Evolutionary conservation across 1,139 yeast species (phyloP), one percentile per base, ranked within the genome.

Genomic region (Schwanniomyces etchellsii): DNA sequence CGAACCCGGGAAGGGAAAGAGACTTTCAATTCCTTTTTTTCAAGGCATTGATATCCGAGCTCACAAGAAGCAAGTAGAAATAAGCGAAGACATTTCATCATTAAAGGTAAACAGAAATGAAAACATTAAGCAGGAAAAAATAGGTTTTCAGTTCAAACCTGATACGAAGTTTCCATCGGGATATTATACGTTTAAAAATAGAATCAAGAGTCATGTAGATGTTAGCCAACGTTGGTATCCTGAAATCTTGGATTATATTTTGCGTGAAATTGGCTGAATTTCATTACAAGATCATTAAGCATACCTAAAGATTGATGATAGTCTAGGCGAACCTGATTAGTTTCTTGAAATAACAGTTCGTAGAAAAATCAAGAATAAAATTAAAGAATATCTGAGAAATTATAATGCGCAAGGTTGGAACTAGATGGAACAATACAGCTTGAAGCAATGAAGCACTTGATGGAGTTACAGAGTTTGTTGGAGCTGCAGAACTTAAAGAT

Each of bases 161-260:
- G 67, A 65, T 28, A 46, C 44, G 13, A 60, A 65, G 38, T 64
- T 54, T 11, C 71, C 74, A 0, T 70, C 77, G 24, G 86, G 85
- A 0, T 65, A 71, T 37, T 72, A 79, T 15, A 81, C 77, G 27
- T 70, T 79, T 42, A 58, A 77, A 26, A 80, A 80, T 50, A 60
- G 86, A 35, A 66, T 78, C 35, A 77, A 77, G 42, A 69, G 79
- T 7, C 86, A 79, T 48, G 78, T 75, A 38, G 84, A 79, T 44
- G 86, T 79, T 25, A 81, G 81, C 5, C 63, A 61, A 17, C 61
- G 56, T 34, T 78, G 81, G 81, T 79, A 79, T 43, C 81, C 84
- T 2, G 68, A 69, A 5, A 50, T 72, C 2, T 58, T 55, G 38
- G 44, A 50, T 30, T 57, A 62, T 30, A 69, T 64, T 45, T 42